Evolutionary conservation across 192 early-diverging fungal genomes (phyloP).

Genomic region (Coemansia asiatica): DNA sequence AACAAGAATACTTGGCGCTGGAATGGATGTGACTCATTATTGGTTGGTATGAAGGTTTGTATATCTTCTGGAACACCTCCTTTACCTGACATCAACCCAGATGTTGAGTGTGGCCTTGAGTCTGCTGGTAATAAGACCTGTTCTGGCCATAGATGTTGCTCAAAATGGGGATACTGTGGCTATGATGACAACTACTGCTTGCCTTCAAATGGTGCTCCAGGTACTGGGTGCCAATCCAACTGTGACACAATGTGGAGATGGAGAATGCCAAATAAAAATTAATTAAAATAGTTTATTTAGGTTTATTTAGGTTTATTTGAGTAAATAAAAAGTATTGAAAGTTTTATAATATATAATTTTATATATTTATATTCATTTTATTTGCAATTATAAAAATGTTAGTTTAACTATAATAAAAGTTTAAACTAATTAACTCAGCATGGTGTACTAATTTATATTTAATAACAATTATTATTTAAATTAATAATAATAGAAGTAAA

Average conservation of each 20-base stretch:
- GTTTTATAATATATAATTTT: conserved; percentile 3
- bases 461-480: too few relatives aligned
- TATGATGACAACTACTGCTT: conserved; percentile 5
- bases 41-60: conserved; percentile 8
- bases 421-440: too few relatives aligned
- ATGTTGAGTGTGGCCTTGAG: conserved; percentile 11
- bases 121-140: conserved; percentile 7
- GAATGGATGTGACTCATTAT: neutral
- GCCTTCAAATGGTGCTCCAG: conserved; percentile 6
- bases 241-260: conserved; percentile 2
- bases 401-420: too few relatives aligned
- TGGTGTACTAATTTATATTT: too few relatives aligned
- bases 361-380: neutral
- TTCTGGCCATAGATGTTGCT: conserved; percentile 2
- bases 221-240: conserved; percentile 11
- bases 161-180: conserved; percentile 12
- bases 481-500: too few relatives aligned
- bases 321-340: too few relatives aligned
- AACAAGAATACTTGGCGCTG: conserved; percentile 16
- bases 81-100: conserved; percentile 2
- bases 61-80: conserved; percentile 7
- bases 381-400: too few relatives aligned
- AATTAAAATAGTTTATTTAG: neutral
- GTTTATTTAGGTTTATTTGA: too few relatives aligned
- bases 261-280: neutral